These are phyloP conservation scores for Aspergillus eucalypticola DNA, from an alignment of 2,329 filamentous ascomycete genomes.

Conservation along the genomic window DNA sequence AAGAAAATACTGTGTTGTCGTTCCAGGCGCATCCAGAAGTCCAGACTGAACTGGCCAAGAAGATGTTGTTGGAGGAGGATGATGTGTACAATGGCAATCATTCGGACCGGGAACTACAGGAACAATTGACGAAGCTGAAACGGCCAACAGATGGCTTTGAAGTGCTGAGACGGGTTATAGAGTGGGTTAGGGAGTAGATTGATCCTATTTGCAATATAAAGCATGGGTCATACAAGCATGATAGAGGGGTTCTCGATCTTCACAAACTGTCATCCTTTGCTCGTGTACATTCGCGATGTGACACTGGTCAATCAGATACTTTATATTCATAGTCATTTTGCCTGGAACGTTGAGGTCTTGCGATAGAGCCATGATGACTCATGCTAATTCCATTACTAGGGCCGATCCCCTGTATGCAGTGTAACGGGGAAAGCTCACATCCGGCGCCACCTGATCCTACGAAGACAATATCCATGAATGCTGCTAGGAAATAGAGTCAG, in stretches of 20 bases:
- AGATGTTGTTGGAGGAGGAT: constrained; percentile 33
- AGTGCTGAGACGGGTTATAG: not conserved
- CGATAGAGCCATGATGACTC: too few species aligned
- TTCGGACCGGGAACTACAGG: constrained; percentile 1
- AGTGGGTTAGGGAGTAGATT: not conserved
- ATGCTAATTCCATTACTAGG: too few species aligned
- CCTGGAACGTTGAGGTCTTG: too few species aligned
- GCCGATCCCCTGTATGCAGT: too few species aligned
- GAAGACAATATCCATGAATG: too few species aligned
- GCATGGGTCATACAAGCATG: not conserved
- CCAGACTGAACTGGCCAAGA: constrained; percentile 38
- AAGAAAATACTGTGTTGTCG: constrained; percentile 43
- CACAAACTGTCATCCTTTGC: too few species aligned
- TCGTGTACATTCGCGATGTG: too few species aligned
- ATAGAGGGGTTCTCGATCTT: not conserved
- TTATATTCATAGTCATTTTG: too few species aligned
- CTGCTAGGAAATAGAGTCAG: too few species aligned
- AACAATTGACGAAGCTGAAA: not conserved
- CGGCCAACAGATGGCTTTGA: not conserved
- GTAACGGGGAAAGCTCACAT: too few species aligned
- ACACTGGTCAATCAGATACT: too few species aligned
- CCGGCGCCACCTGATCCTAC: too few species aligned
- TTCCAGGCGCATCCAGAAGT: constrained; percentile 52
- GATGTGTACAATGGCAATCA: constrained; percentile 14
- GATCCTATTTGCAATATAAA: not conserved